phyloP scores from a whole-genome alignment of 176 grass and related monocot species.

The Musa itinerans region DNA sequence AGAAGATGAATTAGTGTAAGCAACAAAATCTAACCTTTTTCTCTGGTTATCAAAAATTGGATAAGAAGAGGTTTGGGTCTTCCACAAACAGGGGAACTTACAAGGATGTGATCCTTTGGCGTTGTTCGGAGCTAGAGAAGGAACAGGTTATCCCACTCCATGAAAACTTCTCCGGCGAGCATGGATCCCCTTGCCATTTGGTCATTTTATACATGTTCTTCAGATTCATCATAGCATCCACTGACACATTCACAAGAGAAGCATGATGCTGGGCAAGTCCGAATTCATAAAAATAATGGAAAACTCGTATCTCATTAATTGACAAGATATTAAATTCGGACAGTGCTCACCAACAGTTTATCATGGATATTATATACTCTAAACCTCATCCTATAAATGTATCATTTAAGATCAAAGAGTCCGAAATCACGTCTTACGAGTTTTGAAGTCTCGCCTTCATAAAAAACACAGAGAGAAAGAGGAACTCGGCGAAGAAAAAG shows the following conservation, averaged over 20 bases:
- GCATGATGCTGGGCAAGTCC: too few relatives aligned
- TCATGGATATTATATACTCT: too few relatives aligned
- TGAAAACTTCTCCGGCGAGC: conserved; percentile 13
- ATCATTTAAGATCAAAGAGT: too few relatives aligned
- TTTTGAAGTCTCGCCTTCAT: too few relatives aligned
- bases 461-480: too few relatives aligned
- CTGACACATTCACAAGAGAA: conserved; percentile 3
- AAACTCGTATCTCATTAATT: too few relatives aligned
- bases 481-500: too few relatives aligned
- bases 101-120: conserved; percentile 27
- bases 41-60: neutral
- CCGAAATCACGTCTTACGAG: too few relatives aligned
- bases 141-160: conserved; percentile 38
- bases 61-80: neutral
- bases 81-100: conserved; percentile 11
- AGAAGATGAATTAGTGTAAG: neutral
- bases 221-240: conserved; percentile 28
- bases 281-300: too few relatives aligned
- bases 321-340: too few relatives aligned
- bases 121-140: neutral
- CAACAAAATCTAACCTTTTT: neutral
- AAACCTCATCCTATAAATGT: too few relatives aligned
- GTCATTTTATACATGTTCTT: conserved; percentile 34
- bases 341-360: too few relatives aligned
- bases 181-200: conserved; percentile 56